Conservation (phyloP, 176 grass and related monocot species). For the Carex kokanica region DNA sequence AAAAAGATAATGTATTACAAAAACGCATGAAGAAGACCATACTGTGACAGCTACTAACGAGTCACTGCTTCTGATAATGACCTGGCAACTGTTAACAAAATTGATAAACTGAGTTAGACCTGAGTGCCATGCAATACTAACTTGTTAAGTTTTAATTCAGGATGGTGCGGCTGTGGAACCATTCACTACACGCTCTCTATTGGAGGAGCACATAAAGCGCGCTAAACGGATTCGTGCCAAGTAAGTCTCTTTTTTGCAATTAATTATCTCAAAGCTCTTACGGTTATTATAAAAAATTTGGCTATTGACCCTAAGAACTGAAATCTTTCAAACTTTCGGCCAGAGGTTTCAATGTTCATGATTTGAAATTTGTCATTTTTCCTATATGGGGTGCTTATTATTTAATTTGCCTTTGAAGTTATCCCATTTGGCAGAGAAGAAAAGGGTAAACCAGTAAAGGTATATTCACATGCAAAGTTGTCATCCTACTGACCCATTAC, state of each 20-base stretch:
- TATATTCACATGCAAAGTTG: background rate
- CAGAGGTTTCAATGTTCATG: background rate
- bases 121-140: background rate
- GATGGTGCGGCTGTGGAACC: background rate
- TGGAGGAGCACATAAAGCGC: slow-evolving; percentile 22
- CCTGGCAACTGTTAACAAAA: background rate
- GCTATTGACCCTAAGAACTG: background rate
- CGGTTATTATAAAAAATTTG: background rate
- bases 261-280: background rate
- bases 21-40: background rate
- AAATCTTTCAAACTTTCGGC: background rate
- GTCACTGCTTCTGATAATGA: background rate
- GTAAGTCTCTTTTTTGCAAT: slow-evolving; percentile 9
- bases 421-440: background rate
- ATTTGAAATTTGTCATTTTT: background rate
- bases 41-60: background rate
- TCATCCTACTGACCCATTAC: background rate
- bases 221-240: slow-evolving; percentile 19
- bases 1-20: background rate
- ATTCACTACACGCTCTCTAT: slow-evolving; percentile 13
- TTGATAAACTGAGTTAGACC: background rate
- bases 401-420: background rate
- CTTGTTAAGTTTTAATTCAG: slow-evolving; percentile 3
- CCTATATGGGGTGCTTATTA: background rate
- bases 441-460: background rate